Evolutionary conservation across 2,329 filamentous ascomycete species (phyloP).

Genomic region (Anisogramma anomala): DNA sequence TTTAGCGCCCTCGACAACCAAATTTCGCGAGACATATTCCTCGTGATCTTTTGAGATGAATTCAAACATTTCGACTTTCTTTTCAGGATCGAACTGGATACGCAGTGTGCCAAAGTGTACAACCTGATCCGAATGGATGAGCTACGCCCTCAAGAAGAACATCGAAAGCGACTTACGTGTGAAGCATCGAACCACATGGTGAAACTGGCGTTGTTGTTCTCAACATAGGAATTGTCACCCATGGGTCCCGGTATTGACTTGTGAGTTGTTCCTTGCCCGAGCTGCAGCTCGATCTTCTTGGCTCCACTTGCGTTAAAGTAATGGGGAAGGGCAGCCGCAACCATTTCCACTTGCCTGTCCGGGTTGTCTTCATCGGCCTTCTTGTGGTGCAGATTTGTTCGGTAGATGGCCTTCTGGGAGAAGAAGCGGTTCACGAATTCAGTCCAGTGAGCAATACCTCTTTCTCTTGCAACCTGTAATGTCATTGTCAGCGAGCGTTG

Average conservation of each 20-base stretch:
- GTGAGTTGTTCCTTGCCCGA: constrained; percentile 55
- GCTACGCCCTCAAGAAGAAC: neutral
- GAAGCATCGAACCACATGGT: constrained; percentile 83
- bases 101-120: constrained; percentile 52
- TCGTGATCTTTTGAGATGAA: constrained; percentile 67
- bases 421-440: constrained; percentile 74
- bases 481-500: neutral
- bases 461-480: constrained; percentile 41
- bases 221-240: constrained; percentile 47
- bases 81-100: constrained; percentile 66
- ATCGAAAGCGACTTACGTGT: constrained; percentile 48
- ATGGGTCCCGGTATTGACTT: constrained; percentile 48
- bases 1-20: constrained; percentile 49
- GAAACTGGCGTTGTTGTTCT: constrained; percentile 65
- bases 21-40: constrained; percentile 67
- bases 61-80: constrained; percentile 76
- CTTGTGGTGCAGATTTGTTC: constrained; percentile 24
- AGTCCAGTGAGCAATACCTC: constrained; percentile 65
- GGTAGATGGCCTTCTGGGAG: constrained; percentile 62
- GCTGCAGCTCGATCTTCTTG: constrained; percentile 71
- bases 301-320: constrained; percentile 87
- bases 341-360: constrained; percentile 78
- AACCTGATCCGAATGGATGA: constrained; percentile 3
- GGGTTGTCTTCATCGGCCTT: constrained; percentile 6
- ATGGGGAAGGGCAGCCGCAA: constrained; percentile 66